Evolutionary conservation across 352 stramenopile genomes (phyloP), one percentile per base, ranked within the genome.

Genomic region (Globisporangium emineosum): DNA sequence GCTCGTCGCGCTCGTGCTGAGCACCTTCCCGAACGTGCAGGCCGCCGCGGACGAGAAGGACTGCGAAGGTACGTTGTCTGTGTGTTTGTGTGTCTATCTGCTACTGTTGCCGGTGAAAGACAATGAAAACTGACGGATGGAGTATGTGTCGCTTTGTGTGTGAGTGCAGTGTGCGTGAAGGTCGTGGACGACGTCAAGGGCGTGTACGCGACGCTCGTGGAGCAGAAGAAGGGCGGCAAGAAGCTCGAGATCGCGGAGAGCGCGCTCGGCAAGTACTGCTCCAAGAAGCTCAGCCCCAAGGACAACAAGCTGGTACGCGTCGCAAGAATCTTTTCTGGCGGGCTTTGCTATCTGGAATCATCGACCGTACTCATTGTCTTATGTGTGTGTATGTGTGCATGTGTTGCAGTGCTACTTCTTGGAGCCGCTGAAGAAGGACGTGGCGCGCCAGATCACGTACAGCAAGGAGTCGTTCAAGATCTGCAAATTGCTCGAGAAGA

Each of bases 401-500:
- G 62, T 66, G 33, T 12, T 65, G 37, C 57, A 96, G 88, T 98
- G 93, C 80, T 98, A 98, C 86, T 97, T 90, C 62, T 69, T 98
- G 64, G 79, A 96, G 78, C 92, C 95, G 15, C 79, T 98, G 60
- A 98, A 98, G 80, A 96, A 96, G 72, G 90, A 97, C 51, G 86
- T 98, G 42, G 93, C 91, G 52, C 86, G 91, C 56, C 93, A 97
- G 54, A 79, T 98, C 49, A 88, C 79, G 60, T 97, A 96, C 63
- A 89, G 88, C 69, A 97, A 98, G 78, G 91, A 97, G 25, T 90
- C 92, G 60, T 59, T 96, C 57, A 97, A 96, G 81, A 92, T 98
- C 66, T 98, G 95, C 86, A 89, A 98, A 80, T 79, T 72, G 21
- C 78, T 98, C 37, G 93, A 97, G 75, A 97, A 98, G 77, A 96